These are phyloP conservation scores for Cystobasidium onofrii DNA, from an alignment of 768 basidiomycete genomes.

Conservation along the genomic window DNA sequence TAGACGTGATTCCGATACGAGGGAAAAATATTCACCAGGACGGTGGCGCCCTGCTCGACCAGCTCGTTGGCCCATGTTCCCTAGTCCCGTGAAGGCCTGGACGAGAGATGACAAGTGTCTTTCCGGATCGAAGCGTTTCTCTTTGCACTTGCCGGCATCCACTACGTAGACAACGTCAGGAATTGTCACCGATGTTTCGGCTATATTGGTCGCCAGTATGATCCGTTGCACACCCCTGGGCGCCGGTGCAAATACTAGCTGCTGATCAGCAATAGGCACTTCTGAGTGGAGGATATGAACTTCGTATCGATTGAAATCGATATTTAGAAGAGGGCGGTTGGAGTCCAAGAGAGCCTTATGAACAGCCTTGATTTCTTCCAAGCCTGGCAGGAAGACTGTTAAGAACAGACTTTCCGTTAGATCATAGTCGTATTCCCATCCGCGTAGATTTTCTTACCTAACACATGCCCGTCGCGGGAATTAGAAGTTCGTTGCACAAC, in stretches of 20 bases:
- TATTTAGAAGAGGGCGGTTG: slow-evolving; percentile 48
- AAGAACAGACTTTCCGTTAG: not conserved
- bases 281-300: slow-evolving; percentile 82
- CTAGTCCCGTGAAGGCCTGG: slow-evolving; percentile 80
- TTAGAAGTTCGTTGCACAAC: not conserved
- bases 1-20: slow-evolving; percentile 61
- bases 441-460: slow-evolving; percentile 48
- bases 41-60: slow-evolving; percentile 88
- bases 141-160: slow-evolving; percentile 46
- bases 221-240: slow-evolving; percentile 68
- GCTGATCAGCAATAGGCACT: slow-evolving; percentile 79
- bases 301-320: slow-evolving; percentile 59
- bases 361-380: slow-evolving; percentile 76
- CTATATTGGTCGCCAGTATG: slow-evolving; percentile 89
- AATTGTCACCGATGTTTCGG: slow-evolving; percentile 90
- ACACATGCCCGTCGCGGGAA: slow-evolving; percentile 49
- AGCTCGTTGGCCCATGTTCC: slow-evolving; percentile 81
- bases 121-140: slow-evolving; percentile 54
- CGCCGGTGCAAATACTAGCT: slow-evolving; percentile 77
- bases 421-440: too few species aligned
- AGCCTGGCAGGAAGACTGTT: slow-evolving; percentile 81
- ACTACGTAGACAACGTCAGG: slow-evolving; percentile 53
- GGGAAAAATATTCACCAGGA: slow-evolving; percentile 80
- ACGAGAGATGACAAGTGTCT: slow-evolving; percentile 80
- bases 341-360: slow-evolving; percentile 58